Percentiles rank a stretch among this genome's conserved stretches.
Evolutionary conservation across 2,329 filamentous ascomycete genomes (phyloP).

Genomic region (Phialophora tarda): DNA sequence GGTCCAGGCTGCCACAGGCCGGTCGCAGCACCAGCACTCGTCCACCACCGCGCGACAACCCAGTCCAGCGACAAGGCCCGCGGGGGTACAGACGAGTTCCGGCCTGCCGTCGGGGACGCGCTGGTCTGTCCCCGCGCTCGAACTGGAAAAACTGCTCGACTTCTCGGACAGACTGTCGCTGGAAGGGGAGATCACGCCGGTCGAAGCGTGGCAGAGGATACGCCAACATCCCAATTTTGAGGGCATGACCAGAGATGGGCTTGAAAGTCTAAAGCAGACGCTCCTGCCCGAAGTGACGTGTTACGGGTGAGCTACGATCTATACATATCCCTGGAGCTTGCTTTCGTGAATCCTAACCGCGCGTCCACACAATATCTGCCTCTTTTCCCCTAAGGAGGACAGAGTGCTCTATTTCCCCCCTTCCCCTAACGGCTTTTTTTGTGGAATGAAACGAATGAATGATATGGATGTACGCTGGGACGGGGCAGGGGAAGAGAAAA

Average conservation of each 20-base stretch:
- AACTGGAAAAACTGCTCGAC: constrained; percentile 41
- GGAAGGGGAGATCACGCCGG: constrained; percentile 48
- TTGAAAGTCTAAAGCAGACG: constrained; percentile 41
- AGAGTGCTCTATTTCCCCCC: no score
- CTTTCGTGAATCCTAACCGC: background rate
- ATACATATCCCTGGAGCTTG: background rate
- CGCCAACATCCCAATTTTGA: constrained; percentile 45
- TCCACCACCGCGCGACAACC: constrained; percentile 5
- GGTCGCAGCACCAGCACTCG: background rate
- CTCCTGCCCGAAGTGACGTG: constrained; percentile 47
- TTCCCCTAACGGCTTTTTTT: background rate
- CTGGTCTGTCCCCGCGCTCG: constrained; percentile 41
- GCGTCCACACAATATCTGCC: background rate
- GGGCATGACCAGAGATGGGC: constrained; percentile 40
- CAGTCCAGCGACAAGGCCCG: background rate
- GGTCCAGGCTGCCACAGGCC: background rate
- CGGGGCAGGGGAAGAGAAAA: no score
- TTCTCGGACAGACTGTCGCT: constrained; percentile 39
- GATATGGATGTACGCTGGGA: background rate
- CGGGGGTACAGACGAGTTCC: constrained; percentile 14
- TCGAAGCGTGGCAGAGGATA: constrained; percentile 49
- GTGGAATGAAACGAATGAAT: background rate
- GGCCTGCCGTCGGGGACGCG: constrained; percentile 30
- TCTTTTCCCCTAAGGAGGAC: no score
- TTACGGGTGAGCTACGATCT: constrained; percentile 45